Conservation (phyloP, 768 basidiomycete species). For the Rhizopogon vesiculosus region DNA sequence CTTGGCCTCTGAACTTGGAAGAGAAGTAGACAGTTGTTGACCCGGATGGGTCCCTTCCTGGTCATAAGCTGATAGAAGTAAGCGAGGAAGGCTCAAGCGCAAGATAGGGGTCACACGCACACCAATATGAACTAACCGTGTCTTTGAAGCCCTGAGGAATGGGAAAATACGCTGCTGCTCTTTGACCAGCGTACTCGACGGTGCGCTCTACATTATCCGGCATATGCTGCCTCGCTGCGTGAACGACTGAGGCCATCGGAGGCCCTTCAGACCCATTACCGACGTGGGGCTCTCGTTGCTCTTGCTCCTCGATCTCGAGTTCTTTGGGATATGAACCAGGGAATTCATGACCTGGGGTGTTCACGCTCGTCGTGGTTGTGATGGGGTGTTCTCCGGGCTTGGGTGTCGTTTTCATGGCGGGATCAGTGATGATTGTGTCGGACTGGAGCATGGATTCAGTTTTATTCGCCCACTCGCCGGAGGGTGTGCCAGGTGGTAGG, state of each 20-base stretch:
- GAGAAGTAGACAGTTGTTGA: conserved; percentile 11
- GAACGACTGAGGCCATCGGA: not conserved
- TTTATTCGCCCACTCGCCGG: conserved; percentile 11
- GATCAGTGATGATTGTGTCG: not conserved
- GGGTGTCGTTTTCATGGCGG: not conserved
- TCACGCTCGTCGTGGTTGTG: not conserved
- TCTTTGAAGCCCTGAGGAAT: conserved; percentile 4
- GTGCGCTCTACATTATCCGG: conserved; percentile 5
- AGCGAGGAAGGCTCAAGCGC: conserved; percentile 4
- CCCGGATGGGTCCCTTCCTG: not conserved
- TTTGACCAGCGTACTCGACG: conserved; percentile 5
- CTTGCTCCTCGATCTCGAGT: not conserved
- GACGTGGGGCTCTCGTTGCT: not conserved
- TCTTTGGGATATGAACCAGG: conserved; percentile 5
- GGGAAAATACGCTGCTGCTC: conserved; percentile 2
- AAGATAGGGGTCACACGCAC: conserved; percentile 8
- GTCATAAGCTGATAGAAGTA: conserved; percentile 5
- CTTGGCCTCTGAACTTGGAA: conserved; percentile 31
- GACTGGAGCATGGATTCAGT: conserved; percentile 14
- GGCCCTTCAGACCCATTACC: not conserved
- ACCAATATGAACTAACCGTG: not conserved
- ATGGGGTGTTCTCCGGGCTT: not conserved
- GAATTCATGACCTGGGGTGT: conserved; percentile 4
- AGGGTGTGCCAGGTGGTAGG: conserved; percentile 12
- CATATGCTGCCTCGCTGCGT: conserved; percentile 7